Conservation (phyloP, 108 stramenopile genomes). For the Craspedostauros australis region DNA sequence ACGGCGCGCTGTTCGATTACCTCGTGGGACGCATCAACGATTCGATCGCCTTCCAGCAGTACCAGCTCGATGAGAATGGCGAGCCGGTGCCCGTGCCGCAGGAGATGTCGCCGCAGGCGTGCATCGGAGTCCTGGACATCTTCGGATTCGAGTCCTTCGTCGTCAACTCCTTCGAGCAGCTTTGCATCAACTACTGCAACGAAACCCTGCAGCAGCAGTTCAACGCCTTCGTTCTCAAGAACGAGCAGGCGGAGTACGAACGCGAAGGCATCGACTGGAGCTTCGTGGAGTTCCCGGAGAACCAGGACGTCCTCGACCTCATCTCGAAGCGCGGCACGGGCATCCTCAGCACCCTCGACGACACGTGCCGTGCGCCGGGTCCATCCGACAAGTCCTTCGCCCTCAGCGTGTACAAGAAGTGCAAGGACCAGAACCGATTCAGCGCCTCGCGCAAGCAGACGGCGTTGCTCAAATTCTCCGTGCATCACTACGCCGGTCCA, state of each 20-base stretch:
- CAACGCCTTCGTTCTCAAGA: slow-evolving; percentile 78
- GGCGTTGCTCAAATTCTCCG: slow-evolving; percentile 54
- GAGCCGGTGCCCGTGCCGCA: slow-evolving; percentile 9
- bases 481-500: slow-evolving; percentile 82
- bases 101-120: slow-evolving; percentile 26
- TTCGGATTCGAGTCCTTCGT: slow-evolving; percentile 96
- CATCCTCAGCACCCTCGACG: slow-evolving; percentile 76
- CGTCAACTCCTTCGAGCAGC: slow-evolving; percentile 86
- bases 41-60: slow-evolving; percentile 45
- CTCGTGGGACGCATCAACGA: slow-evolving; percentile 81
- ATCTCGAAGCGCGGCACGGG: slow-evolving; percentile 79
- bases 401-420: slow-evolving; percentile 50
- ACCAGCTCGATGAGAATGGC: slow-evolving; percentile 7
- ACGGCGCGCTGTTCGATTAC: slow-evolving; percentile 78
- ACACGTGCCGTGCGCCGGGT: slow-evolving; percentile 70
- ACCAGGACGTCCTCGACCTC: slow-evolving; percentile 93
- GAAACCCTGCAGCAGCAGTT: slow-evolving; percentile 91
- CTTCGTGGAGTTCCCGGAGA: slow-evolving; percentile 92
- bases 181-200: slow-evolving; percentile 96
- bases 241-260: slow-evolving; percentile 85
- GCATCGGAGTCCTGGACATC: slow-evolving; percentile 94
- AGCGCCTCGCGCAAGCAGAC: slow-evolving; percentile 51
- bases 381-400: slow-evolving; percentile 66
- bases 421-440: slow-evolving; percentile 47
- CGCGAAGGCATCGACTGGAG: slow-evolving; percentile 77